Base-by-base conservation (phyloP, 108 stramenopile species). In the Fistulifera pelliculosa region DNA sequence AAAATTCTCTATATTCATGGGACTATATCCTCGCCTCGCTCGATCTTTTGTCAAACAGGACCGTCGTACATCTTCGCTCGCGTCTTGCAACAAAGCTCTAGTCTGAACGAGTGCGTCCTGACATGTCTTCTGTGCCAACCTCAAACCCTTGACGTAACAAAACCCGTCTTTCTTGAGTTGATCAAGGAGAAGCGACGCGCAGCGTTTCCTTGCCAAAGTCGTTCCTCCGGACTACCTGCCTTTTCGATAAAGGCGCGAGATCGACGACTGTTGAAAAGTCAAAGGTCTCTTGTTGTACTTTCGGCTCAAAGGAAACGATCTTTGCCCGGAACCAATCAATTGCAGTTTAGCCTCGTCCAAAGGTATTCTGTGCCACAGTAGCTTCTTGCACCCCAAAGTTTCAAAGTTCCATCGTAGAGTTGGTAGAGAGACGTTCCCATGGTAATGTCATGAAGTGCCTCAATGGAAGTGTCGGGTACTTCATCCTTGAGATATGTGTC, bases 351-450 rank as follows among this genome's bases (percentile, higher is more conserved):
- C 47, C 43, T 81, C 82, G 12, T 78, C 65, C 43, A 90, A 72
- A 0, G 79, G 62, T 43, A 77, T 42, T 22, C 80, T 62, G 69
- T 90, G 89, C 89, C 89, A 90, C 11, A 90, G 57, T 43, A 90
- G 48, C 38, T 71, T 70, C 52, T 86, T 83, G 56, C 78, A 76
- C 4, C 89, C 89, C 65, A 68, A 12, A 85, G 38, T 45, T 84
- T 82, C 14, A 90, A 41, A 0, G 83, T 80, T 23, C 84, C 84
- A 56, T 90, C 85, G 54, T 90, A 90, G n/a, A 85, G 66, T 68
- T 90, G 89, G 68, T 83, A 90, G 5, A 86, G 28, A 18, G 54
- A 45, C 18, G 89, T 86, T 28, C 74, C 81, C 89, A 86, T 86
- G 25, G 79, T 72, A 18, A 62, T 47, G 49, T 80, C 73, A 41